Percentiles rank a stretch among this genome's conserved stretches.
These are phyloP conservation scores for Thymus mandschuricus DNA, from an alignment of 257 asterid genomes.

Conservation along the genomic window DNA sequence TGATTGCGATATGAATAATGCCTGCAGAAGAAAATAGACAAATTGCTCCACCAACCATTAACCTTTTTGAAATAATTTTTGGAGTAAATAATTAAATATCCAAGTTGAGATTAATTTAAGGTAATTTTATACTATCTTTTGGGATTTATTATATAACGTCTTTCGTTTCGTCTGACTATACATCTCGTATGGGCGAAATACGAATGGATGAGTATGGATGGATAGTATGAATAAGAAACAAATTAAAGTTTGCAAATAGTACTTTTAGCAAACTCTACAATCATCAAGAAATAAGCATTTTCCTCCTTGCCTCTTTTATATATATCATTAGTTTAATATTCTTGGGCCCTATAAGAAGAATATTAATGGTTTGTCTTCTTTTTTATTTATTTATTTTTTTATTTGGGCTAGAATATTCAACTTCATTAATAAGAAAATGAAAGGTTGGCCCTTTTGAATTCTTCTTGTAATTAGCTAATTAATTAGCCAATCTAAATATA, in stretches of 20 bases:
- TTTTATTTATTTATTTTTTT: not conserved
- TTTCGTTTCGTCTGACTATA: too few relatives aligned
- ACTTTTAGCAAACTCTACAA: not conserved
- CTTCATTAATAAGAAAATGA: not conserved
- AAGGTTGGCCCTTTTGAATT: slow-evolving; percentile 20
- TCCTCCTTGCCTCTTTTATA: not conserved
- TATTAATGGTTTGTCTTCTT: not conserved
- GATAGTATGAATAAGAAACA: not conserved
- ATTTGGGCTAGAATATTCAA: slow-evolving; percentile 6
- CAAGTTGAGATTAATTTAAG: too few relatives aligned
- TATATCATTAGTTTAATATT: not conserved
- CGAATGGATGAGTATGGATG: not conserved
- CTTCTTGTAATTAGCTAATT: not conserved
- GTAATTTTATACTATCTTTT: too few relatives aligned
- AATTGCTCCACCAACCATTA: too few relatives aligned
- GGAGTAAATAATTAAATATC: too few relatives aligned
- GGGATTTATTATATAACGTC: too few relatives aligned
- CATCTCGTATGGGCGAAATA: too few relatives aligned
- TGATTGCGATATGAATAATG: too few relatives aligned
- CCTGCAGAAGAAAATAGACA: too few relatives aligned
- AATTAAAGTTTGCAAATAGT: too few relatives aligned
- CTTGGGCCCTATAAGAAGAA: slow-evolving; percentile 28
- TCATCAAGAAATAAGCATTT: not conserved
- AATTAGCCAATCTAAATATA: not conserved
- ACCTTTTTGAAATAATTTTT: too few relatives aligned